A percentile compares a stretch with the other conserved stretches of the same genome.
These are phyloP conservation scores for Cucurbita moschata DNA, from an alignment of 306 rosid genomes.

Conservation along the genomic window DNA sequence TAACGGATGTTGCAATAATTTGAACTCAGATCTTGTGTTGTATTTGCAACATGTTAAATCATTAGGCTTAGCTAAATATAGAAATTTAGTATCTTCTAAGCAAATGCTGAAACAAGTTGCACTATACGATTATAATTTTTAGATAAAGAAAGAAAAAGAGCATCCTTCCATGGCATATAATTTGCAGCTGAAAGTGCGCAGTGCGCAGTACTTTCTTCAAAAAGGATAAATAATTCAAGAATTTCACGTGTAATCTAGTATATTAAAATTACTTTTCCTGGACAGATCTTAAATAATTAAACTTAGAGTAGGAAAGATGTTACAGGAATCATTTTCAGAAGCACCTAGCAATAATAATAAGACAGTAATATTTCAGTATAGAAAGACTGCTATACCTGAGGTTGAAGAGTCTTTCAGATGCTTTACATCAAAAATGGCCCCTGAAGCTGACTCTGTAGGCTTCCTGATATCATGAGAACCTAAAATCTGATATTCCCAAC, in stretches of 20 bases:
- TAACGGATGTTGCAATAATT: not conserved
- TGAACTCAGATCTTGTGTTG: not conserved
- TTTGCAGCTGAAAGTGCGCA: not conserved
- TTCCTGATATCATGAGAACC: slow-evolving; percentile 73
- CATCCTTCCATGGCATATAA: not conserved
- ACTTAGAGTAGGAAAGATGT: not conserved
- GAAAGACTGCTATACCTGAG: slow-evolving; percentile 26
- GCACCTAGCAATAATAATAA: not conserved
- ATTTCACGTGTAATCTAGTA: not conserved
- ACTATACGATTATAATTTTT: not conserved
- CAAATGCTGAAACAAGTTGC: not conserved
- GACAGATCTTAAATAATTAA: not conserved
- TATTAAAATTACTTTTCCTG: not conserved
- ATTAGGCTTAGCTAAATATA: not conserved
- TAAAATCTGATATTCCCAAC: slow-evolving; percentile 77
- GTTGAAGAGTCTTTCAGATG: slow-evolving; percentile 50
- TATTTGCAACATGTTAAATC: not conserved
- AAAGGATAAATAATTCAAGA: not conserved
- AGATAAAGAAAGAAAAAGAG: not conserved
- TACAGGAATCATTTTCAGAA: not conserved
- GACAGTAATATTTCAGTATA: not conserved
- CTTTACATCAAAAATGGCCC: slow-evolving; percentile 68
- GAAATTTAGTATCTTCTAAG: not conserved
- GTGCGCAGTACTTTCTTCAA: not conserved
- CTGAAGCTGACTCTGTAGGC: slow-evolving; percentile 70